Evolutionary conservation across 345 rosid genomes (phyloP).

Genomic region (Limnanthes douglasii): DNA sequence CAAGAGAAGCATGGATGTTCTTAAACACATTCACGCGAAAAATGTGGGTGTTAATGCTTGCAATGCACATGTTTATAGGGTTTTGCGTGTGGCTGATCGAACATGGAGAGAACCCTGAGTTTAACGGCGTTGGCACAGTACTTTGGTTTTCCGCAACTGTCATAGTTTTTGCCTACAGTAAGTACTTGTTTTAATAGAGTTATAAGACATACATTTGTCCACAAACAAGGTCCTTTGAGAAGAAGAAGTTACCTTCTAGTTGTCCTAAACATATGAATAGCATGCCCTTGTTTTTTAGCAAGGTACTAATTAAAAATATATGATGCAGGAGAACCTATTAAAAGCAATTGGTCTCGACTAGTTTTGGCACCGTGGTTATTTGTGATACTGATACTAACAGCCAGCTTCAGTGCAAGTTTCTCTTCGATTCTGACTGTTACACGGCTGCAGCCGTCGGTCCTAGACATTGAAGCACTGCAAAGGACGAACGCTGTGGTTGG

Average conservation of each 20-base stretch:
- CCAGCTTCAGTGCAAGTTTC: constrained; percentile 14
- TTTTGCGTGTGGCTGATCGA: constrained; percentile 16
- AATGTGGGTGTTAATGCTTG: constrained; percentile 13
- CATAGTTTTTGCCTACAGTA: constrained; percentile 13
- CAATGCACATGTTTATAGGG: constrained; percentile 13
- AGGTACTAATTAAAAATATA: too few species aligned
- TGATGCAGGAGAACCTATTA: constrained; percentile 10
- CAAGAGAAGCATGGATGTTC: constrained; percentile 14
- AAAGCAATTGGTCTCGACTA: constrained; percentile 4
- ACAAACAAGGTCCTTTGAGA: too few species aligned
- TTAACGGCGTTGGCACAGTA: constrained; percentile 10
- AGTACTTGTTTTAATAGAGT: too few species aligned
- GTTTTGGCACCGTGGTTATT: constrained; percentile 18
- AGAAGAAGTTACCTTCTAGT: too few species aligned
- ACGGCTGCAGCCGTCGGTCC: constrained; percentile 1
- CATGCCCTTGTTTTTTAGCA: too few species aligned
- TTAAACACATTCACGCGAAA: constrained; percentile 9
- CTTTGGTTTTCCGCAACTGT: constrained; percentile 13
- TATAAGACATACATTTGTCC: too few species aligned
- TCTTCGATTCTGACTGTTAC: constrained; percentile 11
- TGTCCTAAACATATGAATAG: too few species aligned
- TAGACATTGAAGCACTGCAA: constrained; percentile 6
- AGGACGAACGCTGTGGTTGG: constrained; percentile 3
- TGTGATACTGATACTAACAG: constrained; percentile 9
- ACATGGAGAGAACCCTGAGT: constrained; percentile 8